Evolutionary conservation across 441 rosid genomes (phyloP), one percentile per base, ranked within the genome.

Genomic region (Gossypium davidsonii): DNA sequence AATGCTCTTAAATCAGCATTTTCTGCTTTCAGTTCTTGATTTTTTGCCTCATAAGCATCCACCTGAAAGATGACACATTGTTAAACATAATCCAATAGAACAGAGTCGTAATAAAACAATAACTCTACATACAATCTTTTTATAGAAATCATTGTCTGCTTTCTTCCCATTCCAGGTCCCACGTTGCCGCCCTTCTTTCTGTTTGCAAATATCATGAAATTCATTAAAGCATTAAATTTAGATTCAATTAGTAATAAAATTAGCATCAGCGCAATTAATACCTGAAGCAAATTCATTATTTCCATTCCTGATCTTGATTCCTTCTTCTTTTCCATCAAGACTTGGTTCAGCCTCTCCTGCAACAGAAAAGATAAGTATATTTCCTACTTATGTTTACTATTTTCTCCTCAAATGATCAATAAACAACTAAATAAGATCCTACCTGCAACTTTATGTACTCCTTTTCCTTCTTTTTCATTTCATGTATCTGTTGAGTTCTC

Each of bases 101-200:
- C 58, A 55, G 18, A 34, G 53, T 4, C 56, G 21, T 70, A 48
- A 70, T 1, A 73, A 67, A 34, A 25, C 71, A 62, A 56, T 77
- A 76, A 72, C 44, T 39, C 28, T 72, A 66, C 91, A 11, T 83
- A 93, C 99, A 78, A 95, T 95, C 82, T 90, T 95, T 81, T 95
- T 93, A 77, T 91, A 90, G 83, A 93, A 93, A 74, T 95, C 99
- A 73, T 90, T 93, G 77, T 95, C 98, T 28, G 97, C 77, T 87
- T 93, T 95, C 96, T 91, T 93, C 78, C 97, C 99, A 26, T 90
- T 93, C 99, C 99, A 95, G 65, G 99, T 95, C 52, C 98, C 99
- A 73, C 98, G 97, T 71, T 93, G 99, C 79, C 97, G 83, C 68
- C 99, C 97, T 89, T 95, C 99, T 88, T 95, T 95, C 98, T 95